Evolutionary conservation across 176 grass and related monocot species (phyloP).

Genomic region (Panicum miliaceum): DNA sequence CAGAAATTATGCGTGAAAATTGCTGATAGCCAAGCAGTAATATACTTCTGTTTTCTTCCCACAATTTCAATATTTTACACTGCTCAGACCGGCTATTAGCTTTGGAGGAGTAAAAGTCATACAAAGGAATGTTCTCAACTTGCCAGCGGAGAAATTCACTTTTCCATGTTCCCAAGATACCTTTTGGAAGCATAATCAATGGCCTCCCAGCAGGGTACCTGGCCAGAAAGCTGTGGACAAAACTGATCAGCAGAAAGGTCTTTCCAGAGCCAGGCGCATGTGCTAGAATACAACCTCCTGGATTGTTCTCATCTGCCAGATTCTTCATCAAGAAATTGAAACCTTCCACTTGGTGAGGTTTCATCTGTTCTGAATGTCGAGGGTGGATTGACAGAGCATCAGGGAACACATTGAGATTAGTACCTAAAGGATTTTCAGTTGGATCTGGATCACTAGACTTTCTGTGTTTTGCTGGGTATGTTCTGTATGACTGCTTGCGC

Average conservation of each 20-base stretch:
- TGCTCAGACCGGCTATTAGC: conserved; percentile 62
- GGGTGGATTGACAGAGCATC: conserved; percentile 56
- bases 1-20: conserved; percentile 64
- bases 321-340: conserved; percentile 86
- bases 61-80: conserved; percentile 67
- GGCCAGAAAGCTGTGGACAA: conserved; percentile 79
- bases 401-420: conserved; percentile 35
- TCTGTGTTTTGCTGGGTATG: conserved; percentile 31
- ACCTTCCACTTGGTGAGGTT: conserved; percentile 81
- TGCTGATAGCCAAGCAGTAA: conserved; percentile 80
- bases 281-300: conserved; percentile 90
- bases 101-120: conserved; percentile 81
- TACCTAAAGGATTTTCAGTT: conserved; percentile 30
- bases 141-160: conserved; percentile 81
- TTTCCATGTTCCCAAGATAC: conserved; percentile 78
- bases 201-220: conserved; percentile 70
- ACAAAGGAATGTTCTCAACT: conserved; percentile 69
- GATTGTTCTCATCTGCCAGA: conserved; percentile 71
- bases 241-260: conserved; percentile 87
- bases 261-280: conserved; percentile 92
- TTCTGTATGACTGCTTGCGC: conserved; percentile 53
- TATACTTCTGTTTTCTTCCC: conserved; percentile 76
- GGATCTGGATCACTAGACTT: conserved; percentile 39
- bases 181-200: conserved; percentile 82
- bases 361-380: conserved; percentile 72